These are phyloP conservation scores for Penicillium sclerotiorum DNA, from an alignment of 2,329 filamentous ascomycete species.

Conservation along the genomic window DNA sequence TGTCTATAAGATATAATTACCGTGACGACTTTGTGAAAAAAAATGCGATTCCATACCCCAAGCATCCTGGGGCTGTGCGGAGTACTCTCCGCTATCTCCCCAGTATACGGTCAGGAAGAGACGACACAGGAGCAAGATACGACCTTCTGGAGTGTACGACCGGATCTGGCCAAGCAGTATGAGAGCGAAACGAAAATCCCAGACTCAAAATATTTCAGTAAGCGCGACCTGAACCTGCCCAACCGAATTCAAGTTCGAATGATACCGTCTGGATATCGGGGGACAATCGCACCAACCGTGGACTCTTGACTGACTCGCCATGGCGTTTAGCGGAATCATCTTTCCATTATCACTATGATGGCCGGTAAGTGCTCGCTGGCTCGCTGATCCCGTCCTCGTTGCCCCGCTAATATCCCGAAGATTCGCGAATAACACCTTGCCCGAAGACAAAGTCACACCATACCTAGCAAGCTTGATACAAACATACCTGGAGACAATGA, in stretches of 20 bases:
- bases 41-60: slow-evolving; percentile 25
- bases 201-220: slow-evolving; percentile 55
- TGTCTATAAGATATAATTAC: background rate
- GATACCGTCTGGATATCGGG: too few species aligned
- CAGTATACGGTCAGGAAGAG: slow-evolving; percentile 17
- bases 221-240: slow-evolving; percentile 22
- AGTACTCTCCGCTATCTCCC: slow-evolving; percentile 17
- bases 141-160: slow-evolving; percentile 38
- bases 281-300: background rate
- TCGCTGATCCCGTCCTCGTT: background rate
- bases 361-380: slow-evolving; percentile 37
- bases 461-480: slow-evolving; percentile 57
- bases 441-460: slow-evolving; percentile 49
- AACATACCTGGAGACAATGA: slow-evolving; percentile 61
- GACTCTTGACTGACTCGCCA: slow-evolving; percentile 7
- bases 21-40: background rate
- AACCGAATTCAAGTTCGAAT: too few species aligned
- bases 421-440: slow-evolving; percentile 52
- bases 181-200: slow-evolving; percentile 43
- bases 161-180: slow-evolving; percentile 43
- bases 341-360: slow-evolving; percentile 62
- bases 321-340: slow-evolving; percentile 48
- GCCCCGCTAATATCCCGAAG: slow-evolving; percentile 28
- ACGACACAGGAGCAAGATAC: background rate
- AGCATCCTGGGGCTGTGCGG: slow-evolving; percentile 22